phyloP scores from a whole-genome alignment of 495 filamentous ascomycete species.

The Sordaria brevicollis region DNA sequence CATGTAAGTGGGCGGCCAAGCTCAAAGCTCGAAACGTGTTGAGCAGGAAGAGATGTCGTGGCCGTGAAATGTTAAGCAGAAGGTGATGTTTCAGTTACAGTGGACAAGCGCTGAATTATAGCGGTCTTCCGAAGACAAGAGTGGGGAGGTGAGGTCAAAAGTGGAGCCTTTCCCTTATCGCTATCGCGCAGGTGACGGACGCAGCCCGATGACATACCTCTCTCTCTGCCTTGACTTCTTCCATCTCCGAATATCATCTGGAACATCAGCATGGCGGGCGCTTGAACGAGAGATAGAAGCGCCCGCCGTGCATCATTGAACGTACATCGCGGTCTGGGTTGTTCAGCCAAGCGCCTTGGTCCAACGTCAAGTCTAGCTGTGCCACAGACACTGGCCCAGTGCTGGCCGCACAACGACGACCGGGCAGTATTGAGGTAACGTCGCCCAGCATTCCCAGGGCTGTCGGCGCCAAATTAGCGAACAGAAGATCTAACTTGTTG shows the following conservation, averaged over 20 bases:
- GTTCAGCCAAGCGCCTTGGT: background rate
- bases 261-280: background rate
- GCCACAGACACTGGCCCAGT: background rate
- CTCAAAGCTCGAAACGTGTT: too few relatives aligned
- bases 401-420: background rate
- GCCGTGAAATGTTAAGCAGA: too few relatives aligned
- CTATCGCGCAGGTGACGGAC: background rate
- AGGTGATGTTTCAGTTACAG: background rate
- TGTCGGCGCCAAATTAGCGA: background rate
- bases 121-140: background rate
- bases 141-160: background rate
- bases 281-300: background rate
- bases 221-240: background rate
- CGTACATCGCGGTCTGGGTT: background rate
- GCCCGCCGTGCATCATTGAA: background rate
- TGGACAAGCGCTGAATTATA: background rate
- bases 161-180: background rate
- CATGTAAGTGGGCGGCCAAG: too few relatives aligned
- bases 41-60: too few relatives aligned
- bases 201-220: background rate
- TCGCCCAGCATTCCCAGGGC: background rate
- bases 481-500: background rate
- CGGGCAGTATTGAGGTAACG: background rate
- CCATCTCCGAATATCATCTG: background rate
- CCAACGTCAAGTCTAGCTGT: background rate